Percentiles rank a stretch among this genome's conserved stretches.
Conservation (phyloP, 1,284 basidiomycete genomes). For the Schizophyllum amplum region DNA sequence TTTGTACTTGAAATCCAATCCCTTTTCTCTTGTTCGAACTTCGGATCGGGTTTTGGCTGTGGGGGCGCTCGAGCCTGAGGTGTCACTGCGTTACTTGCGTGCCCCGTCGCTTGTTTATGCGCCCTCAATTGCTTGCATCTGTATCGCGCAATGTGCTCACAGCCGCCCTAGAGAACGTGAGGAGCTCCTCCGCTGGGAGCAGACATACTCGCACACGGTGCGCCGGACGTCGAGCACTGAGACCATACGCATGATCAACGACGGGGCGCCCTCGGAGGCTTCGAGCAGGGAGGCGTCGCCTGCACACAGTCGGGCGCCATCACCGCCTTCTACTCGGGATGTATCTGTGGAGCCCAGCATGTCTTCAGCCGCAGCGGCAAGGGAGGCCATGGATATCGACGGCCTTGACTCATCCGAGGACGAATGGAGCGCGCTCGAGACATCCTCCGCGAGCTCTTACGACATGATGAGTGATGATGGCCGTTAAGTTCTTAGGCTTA, state of each 20-base stretch:
- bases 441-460: neutral
- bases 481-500: too few relatives aligned
- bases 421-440: neutral
- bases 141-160: neutral
- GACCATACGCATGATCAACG: slow-evolving; percentile 20
- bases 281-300: neutral
- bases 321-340: neutral
- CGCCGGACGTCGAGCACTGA: slow-evolving; percentile 28
- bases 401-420: neutral
- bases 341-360: too few relatives aligned
- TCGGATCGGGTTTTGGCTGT: too few relatives aligned
- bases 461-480: neutral
- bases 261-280: neutral
- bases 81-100: too few relatives aligned
- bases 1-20: too few relatives aligned
- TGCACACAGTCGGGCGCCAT: neutral
- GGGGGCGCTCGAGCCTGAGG: too few relatives aligned
- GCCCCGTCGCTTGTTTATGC: too few relatives aligned
- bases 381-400: too few relatives aligned
- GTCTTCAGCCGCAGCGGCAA: too few relatives aligned
- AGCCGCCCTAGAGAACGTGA: slow-evolving; percentile 37
- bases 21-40: too few relatives aligned
- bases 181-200: slow-evolving; percentile 45
- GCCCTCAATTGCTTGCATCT: neutral
- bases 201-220: slow-evolving; percentile 14